phyloP scores from a whole-genome alignment of 306 rosid genomes.

The Prunus davidiana region DNA sequence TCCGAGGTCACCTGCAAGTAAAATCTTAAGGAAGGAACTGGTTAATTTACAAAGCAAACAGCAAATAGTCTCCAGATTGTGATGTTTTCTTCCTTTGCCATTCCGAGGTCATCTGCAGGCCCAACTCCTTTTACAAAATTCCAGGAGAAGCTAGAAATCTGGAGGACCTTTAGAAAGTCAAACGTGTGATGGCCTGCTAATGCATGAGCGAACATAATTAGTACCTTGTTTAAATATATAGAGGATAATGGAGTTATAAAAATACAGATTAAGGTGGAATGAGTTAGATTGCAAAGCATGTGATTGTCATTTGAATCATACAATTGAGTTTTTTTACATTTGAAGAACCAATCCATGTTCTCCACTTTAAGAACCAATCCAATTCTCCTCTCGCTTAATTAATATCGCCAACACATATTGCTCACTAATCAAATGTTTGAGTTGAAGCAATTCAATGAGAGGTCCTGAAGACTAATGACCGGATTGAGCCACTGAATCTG shows the following conservation, averaged over 20 bases:
- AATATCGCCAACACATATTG: background rate
- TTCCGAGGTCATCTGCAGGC: background rate
- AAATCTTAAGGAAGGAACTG: slow-evolving; percentile 87
- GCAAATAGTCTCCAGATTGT: slow-evolving; percentile 50
- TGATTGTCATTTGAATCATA: background rate
- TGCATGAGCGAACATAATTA: background rate
- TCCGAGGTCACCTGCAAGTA: slow-evolving; percentile 88
- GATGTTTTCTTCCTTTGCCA: slow-evolving; percentile 9
- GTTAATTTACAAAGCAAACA: slow-evolving; percentile 45
- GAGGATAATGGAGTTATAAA: background rate
- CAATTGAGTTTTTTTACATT: background rate
- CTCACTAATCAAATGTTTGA: background rate
- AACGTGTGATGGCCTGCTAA: background rate
- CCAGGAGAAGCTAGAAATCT: background rate
- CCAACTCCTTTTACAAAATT: background rate
- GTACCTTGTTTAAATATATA: background rate
- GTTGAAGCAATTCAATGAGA: background rate
- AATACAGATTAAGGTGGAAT: background rate
- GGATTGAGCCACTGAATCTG: background rate
- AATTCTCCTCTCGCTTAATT: too few species aligned
- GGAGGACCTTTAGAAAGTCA: background rate
- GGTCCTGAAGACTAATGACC: background rate
- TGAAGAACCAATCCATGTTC: background rate
- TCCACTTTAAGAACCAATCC: too few species aligned
- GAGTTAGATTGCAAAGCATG: background rate